Evolutionary conservation across 768 basidiomycete species (phyloP), one percentile per base, ranked within the genome.

Genomic region (Dacryopinax spathularia): DNA sequence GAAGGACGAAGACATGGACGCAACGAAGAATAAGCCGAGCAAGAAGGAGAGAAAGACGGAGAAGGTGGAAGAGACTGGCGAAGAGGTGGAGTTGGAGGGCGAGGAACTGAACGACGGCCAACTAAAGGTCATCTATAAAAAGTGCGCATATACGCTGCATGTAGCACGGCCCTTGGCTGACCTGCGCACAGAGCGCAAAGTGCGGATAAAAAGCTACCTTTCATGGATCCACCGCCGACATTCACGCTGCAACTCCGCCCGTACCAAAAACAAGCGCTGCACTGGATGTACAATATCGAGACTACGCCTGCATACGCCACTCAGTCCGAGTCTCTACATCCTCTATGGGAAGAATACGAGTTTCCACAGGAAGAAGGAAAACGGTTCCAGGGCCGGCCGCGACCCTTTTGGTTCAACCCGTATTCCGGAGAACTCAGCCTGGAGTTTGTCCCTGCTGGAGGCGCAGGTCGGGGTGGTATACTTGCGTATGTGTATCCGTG

Each of bases 181-280:
- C 22, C 36, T 39, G n/a, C 33, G 34, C 48, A 37, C 62, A 95
- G 93, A 70, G 94, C 94, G 1, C 91, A 93, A 71, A 81, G 80
- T 69, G 81, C 91, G 65, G 94, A 96, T 70, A 80, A 75, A 27
- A 75, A 76, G 15, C 81, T 98, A 78, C 81, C 78, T 20, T 87
- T 86, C 72, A 91, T 90, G 84, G 85, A 93, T 33, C 89, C 93
- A 5, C 77, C 84, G 0, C 77, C 82, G 1, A 82, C 87, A 0
- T 97, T 97, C 72, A 79, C 81, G 0, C 75, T 94, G 34, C 84
- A 78, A 1, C 75, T 95, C 29, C 82, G 91, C 48, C 84, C 84
- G 35, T 97, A 98, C 74, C 95, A 97, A 71, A 95, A 92, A 70
- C 95, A 98, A 73, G 95, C 93, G 0, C 76, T 97, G 48, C 77